These are phyloP conservation scores for Beauveria asiatica DNA, from an alignment of 2,329 filamentous ascomycete species.

Conservation along the genomic window DNA sequence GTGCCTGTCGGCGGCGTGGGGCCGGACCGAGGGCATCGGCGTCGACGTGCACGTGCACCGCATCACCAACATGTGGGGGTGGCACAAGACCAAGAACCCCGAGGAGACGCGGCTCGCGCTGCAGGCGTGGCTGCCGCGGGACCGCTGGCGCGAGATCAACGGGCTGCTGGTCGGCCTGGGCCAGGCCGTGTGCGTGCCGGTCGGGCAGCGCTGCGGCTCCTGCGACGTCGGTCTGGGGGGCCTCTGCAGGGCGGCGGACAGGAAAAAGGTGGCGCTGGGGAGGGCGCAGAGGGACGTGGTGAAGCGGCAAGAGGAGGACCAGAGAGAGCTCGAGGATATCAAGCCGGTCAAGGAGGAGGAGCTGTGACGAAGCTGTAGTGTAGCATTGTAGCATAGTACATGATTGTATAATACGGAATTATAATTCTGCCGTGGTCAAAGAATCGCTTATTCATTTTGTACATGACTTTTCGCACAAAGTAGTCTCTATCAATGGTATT, in stretches of 20 bases:
- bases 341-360: slow-evolving; percentile 14
- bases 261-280: slow-evolving; percentile 44
- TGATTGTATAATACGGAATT: neutral
- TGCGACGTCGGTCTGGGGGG: slow-evolving; percentile 71
- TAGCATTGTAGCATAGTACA: no score
- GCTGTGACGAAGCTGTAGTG: no score
- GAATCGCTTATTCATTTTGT: slow-evolving; percentile 7
- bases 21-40: slow-evolving; percentile 65
- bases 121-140: slow-evolving; percentile 73
- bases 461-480: slow-evolving; percentile 2
- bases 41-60: slow-evolving; percentile 94
- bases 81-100: slow-evolving; percentile 72
- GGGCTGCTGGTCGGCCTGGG: slow-evolving; percentile 80
- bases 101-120: slow-evolving; percentile 72
- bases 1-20: slow-evolving; percentile 66
- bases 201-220: slow-evolving; percentile 73
- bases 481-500: slow-evolving; percentile 4
- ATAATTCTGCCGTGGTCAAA: neutral
- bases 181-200: slow-evolving; percentile 75
- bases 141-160: slow-evolving; percentile 90
- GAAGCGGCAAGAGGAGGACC: slow-evolving; percentile 18
- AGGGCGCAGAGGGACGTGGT: neutral
- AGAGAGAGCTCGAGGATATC: slow-evolving; percentile 18
- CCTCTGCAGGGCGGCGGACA: slow-evolving; percentile 66
- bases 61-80: slow-evolving; percentile 90